Evolutionary conservation across 2,329 filamentous ascomycete genomes (phyloP), one percentile per base, ranked within the genome.

Genomic region (Colletotrichum shisoi): DNA sequence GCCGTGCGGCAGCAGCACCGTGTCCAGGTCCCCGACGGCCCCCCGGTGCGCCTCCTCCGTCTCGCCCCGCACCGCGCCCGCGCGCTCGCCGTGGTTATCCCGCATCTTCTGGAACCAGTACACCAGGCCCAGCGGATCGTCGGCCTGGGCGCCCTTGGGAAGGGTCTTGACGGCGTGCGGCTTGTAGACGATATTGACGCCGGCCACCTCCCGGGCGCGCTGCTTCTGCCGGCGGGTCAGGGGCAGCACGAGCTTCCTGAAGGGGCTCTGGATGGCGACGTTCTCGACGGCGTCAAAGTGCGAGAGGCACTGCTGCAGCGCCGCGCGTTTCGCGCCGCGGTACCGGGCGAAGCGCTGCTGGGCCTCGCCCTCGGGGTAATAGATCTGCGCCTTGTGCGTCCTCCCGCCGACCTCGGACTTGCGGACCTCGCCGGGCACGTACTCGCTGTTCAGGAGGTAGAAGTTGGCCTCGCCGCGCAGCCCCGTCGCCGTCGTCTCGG

Each of bases 311-410:
- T 78, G 76, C 70, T 84, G 81, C 24, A 84, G 72, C 19, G 78
- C 82, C 8, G 81, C 83, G 51, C 83, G 79, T 48, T 79, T 76
- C 61, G 76, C 76, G 1, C 82, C 83, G 12, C 80, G 80, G 58
- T 80, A 77, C 3, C 57, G 61, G 2, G 78, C 76, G 69, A 77
- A 80, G 19, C 69, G 57, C 13, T 70, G 46, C 37, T 75, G 70
- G 1, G 66, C 64, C 21, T 71, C 68, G 61, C 73, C 69, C 17
- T 70, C 61, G 44, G 74, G 72, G 48, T 67, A 64, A 17, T 31
- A 12, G 13, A 3, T 54, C 3, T 59, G 56, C 5, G 27, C 2
- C 3, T 13, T 24, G 27, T 56, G 61, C n/a, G 37, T 54, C 8
- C 44, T 45, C 21, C 65, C 69, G n/a, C 49, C 57, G 11, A 19